These are phyloP conservation scores for Pisolithus orientalis DNA, from an alignment of 768 basidiomycete genomes.

Conservation along the genomic window DNA sequence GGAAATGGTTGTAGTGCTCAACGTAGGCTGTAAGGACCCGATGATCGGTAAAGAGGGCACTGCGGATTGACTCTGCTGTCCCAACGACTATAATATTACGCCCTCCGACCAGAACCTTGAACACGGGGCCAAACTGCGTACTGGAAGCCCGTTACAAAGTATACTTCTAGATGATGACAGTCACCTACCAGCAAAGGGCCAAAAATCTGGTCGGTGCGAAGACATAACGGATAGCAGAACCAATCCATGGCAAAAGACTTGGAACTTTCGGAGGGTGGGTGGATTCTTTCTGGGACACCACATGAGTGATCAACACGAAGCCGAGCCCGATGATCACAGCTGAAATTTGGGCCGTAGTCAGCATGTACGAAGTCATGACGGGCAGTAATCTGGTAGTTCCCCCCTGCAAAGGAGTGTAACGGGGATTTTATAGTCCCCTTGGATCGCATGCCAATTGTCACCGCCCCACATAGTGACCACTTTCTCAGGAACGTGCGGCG, in stretches of 20 bases:
- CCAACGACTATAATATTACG: constrained; percentile 14
- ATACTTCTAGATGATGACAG: too few relatives aligned
- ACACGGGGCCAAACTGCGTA: constrained; percentile 9
- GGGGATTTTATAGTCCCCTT: too few relatives aligned
- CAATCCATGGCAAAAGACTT: constrained; percentile 11
- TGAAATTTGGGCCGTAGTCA: not conserved
- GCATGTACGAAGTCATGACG: not conserved
- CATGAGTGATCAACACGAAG: not conserved
- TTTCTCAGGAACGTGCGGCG: too few relatives aligned
- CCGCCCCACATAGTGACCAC: too few relatives aligned
- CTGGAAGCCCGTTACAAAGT: constrained; percentile 1
- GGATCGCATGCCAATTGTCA: too few relatives aligned
- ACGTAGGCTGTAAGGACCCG: constrained; percentile 8
- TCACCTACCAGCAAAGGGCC: constrained; percentile 14
- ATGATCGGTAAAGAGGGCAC: constrained; percentile 3
- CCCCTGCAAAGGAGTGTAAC: too few relatives aligned
- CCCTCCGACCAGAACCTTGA: constrained; percentile 12
- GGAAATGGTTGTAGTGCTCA: constrained; percentile 8
- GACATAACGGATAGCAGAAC: constrained; percentile 8
- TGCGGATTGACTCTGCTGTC: constrained; percentile 10
- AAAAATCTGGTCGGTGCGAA: constrained; percentile 14
- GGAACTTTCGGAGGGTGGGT: constrained; percentile 6
- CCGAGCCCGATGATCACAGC: not conserved
- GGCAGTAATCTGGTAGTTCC: too few relatives aligned
- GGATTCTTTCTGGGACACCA: not conserved